Evolutionary conservation across 352 stramenopile species (phyloP), one percentile per base, ranked within the genome.

Genomic region (Pseudoperonospora humuli): DNA sequence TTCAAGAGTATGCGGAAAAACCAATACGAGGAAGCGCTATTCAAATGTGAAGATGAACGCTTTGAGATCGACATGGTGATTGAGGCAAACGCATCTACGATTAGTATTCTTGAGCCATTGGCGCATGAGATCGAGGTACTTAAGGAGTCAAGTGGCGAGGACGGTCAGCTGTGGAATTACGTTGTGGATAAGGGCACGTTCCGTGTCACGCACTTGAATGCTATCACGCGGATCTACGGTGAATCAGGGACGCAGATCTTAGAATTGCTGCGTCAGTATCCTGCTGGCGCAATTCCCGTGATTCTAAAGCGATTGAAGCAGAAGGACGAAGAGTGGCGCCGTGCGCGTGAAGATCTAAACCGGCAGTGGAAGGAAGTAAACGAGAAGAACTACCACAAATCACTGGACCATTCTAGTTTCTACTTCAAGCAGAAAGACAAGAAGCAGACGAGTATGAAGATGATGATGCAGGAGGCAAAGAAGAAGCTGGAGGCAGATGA

Each of bases 381-480:
- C 43, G 93, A 98, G 55, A 84, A 93, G 45, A 99, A 99, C 54
- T 99, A 98, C 58, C 95, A 98, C 71, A 98, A 98, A 64, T 97
- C 83, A 34, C 73, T 99, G 14, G 97, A 99, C 62, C 96, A 99
- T 64, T 96, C 96, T 18, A 97, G 92, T 23, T 97, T 98, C 46
- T 98, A 98, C 61, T 99, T 98, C 69, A 96, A 97, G 61, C 91
- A 97, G 37, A 95, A 90, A 44, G 97, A 99, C 64, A 99, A 99
- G 75, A 96, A 97, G 54, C 84, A 91, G 13, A 97, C 91, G 24
- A 96, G 84, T 37, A 92, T 95, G 50, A 97, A 98, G 60, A 89
- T 85, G 37, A 69, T 99, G 26, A 55, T 97, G 19, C 72, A 84
- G 32, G 73, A 92, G 33, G 82, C 78, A 2, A 92, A 91, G 60